These are phyloP conservation scores for Astragalus glycyphyllos DNA, from an alignment of 306 rosid genomes.

Conservation along the genomic window DNA sequence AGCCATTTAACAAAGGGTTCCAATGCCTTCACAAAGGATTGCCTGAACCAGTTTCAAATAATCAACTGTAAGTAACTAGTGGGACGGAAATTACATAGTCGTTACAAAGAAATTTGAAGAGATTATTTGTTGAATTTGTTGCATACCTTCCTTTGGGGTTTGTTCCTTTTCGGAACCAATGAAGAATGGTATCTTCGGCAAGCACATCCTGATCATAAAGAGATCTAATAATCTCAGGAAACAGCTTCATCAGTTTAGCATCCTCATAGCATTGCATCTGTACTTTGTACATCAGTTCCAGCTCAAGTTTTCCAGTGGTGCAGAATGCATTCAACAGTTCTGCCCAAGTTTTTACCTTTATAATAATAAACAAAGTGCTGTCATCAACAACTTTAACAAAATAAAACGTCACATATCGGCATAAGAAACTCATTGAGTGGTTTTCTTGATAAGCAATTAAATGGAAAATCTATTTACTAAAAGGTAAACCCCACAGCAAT, in stretches of 20 bases:
- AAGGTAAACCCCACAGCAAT: constrained; percentile 1
- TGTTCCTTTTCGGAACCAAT: constrained; percentile 94
- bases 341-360: constrained; percentile 97
- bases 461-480: constrained; percentile 15
- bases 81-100: not conserved
- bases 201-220: constrained; percentile 96
- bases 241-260: constrained; percentile 98
- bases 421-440: not conserved
- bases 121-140: not conserved
- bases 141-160: constrained; percentile 93
- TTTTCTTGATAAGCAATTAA: constrained; percentile 14
- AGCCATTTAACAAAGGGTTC: constrained; percentile 97
- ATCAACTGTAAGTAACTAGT: not conserved
- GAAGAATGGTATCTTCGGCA: constrained; percentile 96
- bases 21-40: constrained; percentile 94
- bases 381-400: not conserved
- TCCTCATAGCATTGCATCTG: constrained; percentile 99
- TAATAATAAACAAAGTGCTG: constrained; percentile 32
- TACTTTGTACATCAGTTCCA: constrained; percentile 96
- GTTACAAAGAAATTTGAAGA: not conserved
- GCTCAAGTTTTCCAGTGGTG: constrained; percentile 93
- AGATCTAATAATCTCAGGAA: constrained; percentile 87
- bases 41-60: constrained; percentile 65
- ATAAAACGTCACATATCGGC: not conserved
- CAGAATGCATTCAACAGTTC: constrained; percentile 84